phyloP scores from a whole-genome alignment of 345 rosid genomes.

The Ricinus communis region DNA sequence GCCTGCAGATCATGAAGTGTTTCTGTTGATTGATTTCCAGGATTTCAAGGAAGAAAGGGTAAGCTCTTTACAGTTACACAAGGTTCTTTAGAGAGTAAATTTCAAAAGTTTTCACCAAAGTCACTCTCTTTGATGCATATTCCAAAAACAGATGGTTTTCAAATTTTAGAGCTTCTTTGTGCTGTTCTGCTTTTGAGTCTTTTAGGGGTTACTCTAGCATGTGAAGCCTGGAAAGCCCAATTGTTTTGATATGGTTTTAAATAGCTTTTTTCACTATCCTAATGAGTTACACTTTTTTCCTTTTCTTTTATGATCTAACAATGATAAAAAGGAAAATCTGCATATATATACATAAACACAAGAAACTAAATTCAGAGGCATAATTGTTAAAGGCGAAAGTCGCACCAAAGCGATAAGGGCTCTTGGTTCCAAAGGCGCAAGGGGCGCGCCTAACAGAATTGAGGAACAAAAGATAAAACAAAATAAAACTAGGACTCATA shows the following conservation, averaged over 20 bases:
- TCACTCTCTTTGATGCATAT: neutral
- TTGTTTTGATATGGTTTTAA: neutral
- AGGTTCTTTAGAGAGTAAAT: neutral
- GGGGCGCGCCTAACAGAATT: no score
- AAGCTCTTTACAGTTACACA: neutral
- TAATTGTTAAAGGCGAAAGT: no score
- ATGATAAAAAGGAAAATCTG: neutral
- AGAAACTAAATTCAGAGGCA: constrained; percentile 1
- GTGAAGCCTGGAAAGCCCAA: neutral
- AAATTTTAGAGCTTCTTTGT: neutral
- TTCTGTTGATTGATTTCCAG: neutral
- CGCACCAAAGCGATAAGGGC: no score
- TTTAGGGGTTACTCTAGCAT: neutral
- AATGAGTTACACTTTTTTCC: neutral
- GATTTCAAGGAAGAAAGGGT: neutral
- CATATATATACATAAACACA: neutral
- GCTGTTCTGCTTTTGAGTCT: neutral
- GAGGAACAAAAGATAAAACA: no score
- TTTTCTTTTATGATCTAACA: neutral
- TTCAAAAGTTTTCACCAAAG: neutral
- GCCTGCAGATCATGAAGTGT: neutral
- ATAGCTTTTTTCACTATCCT: neutral
- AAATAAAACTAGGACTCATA: no score
- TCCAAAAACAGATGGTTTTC: no score
- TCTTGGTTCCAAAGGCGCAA: no score